These are phyloP conservation scores for Solanum arcanum DNA, from an alignment of 257 asterid species.

Conservation along the genomic window DNA sequence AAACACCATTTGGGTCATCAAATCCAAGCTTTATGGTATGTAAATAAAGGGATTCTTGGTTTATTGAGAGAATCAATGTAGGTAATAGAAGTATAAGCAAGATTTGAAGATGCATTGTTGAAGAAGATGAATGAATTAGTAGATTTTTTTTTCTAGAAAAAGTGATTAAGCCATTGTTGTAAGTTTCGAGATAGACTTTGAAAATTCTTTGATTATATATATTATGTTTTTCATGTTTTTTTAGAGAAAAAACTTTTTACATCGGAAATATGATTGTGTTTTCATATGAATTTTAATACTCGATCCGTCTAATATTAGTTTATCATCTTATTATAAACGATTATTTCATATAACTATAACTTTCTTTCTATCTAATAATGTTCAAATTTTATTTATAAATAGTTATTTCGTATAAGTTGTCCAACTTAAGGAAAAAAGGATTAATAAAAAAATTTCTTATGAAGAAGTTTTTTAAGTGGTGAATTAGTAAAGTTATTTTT, in stretches of 20 bases:
- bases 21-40: conserved; percentile 48
- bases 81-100: conserved; percentile 11
- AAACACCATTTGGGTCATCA: conserved; percentile 61
- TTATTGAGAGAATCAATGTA: conserved; percentile 25
- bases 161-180: background rate
- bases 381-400: too few species aligned
- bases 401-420: too few species aligned
- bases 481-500: too few species aligned
- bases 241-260: background rate
- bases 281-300: background rate
- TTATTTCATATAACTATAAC: too few species aligned
- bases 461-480: too few species aligned
- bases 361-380: too few species aligned
- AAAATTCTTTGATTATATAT: background rate
- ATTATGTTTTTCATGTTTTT: background rate
- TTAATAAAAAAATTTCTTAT: too few species aligned
- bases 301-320: background rate
- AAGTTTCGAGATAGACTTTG: background rate
- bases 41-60: conserved; percentile 55
- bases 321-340: background rate
- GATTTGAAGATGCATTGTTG: conserved; percentile 4
- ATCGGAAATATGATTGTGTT: background rate
- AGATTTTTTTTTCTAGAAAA: background rate
- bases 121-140: background rate
- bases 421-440: too few species aligned